Conservation (phyloP, 192 early-diverging fungal genomes). For the Linderina pennispora region DNA sequence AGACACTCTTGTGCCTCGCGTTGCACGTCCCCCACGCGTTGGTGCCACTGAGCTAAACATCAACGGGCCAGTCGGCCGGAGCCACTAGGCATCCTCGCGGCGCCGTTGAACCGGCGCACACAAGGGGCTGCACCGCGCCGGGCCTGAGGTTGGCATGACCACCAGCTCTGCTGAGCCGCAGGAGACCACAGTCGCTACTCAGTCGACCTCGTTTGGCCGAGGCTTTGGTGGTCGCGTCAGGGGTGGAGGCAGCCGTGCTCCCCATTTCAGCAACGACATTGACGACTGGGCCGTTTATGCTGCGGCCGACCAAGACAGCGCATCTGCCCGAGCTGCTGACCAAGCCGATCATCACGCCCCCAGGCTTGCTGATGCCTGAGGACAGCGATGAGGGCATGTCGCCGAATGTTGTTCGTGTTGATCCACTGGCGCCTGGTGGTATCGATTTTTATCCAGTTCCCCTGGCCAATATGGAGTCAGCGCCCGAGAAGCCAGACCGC, state of each 20-base stretch:
- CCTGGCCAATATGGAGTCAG: not conserved
- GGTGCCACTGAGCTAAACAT: no score
- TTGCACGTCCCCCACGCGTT: no score
- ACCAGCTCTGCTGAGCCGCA: no score
- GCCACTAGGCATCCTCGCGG: no score
- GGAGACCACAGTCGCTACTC: no score
- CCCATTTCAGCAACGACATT: no score
- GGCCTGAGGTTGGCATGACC: not conserved
- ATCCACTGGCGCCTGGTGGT: conserved; percentile 8
- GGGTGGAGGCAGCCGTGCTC: no score
- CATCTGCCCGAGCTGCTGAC: conserved; percentile 18
- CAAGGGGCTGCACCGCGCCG: no score
- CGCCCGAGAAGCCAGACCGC: conserved; percentile 6
- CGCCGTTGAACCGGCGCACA: no score
- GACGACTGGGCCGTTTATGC: conserved; percentile 22
- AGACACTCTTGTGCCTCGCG: no score
- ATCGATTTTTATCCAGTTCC: conserved; percentile 12
- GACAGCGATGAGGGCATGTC: not conserved
- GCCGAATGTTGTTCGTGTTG: conserved; percentile 4
- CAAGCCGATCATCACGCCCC: not conserved
- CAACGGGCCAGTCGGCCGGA: no score
- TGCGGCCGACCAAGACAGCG: conserved; percentile 20
- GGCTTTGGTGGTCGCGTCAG: not conserved
- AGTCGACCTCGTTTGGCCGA: no score
- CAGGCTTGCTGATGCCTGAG: not conserved